Percentiles rank a stretch among this genome's conserved stretches.
Evolutionary conservation across 2,329 filamentous ascomycete species (phyloP).

Genomic region (Fusarium mundagurra): DNA sequence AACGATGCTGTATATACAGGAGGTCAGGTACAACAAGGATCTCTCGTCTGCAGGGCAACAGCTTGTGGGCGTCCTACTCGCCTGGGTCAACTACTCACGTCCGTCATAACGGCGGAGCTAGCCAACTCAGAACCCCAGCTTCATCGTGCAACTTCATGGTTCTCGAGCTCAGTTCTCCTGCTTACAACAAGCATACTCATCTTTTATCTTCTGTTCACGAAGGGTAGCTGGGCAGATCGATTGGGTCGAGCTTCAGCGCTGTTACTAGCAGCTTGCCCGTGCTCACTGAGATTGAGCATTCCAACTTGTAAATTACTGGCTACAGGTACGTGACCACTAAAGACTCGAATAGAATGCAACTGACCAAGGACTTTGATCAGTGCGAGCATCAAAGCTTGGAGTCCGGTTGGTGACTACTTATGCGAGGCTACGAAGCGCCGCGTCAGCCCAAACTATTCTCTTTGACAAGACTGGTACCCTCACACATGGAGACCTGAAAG

Average conservation of each 20-base stretch:
- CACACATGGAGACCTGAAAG: background rate
- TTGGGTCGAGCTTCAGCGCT: background rate
- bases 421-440: background rate
- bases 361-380: background rate
- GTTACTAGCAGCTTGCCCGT: background rate
- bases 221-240: background rate
- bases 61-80: background rate
- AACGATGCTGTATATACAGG: background rate
- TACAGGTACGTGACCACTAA: background rate
- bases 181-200: background rate
- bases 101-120: background rate
- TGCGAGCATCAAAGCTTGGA: background rate
- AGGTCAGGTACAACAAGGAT: background rate
- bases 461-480: background rate
- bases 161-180: background rate
- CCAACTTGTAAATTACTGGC: background rate
- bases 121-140: background rate
- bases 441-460: background rate
- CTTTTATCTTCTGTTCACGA: background rate
- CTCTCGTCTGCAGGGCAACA: background rate
- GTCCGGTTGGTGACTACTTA: background rate
- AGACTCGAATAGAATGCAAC: fast-evolving
- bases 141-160: background rate
- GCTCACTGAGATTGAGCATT: background rate
- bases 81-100: background rate